Conservation (phyloP, 164 flowering plant genomes). For the Pachysandra terminalis region DNA sequence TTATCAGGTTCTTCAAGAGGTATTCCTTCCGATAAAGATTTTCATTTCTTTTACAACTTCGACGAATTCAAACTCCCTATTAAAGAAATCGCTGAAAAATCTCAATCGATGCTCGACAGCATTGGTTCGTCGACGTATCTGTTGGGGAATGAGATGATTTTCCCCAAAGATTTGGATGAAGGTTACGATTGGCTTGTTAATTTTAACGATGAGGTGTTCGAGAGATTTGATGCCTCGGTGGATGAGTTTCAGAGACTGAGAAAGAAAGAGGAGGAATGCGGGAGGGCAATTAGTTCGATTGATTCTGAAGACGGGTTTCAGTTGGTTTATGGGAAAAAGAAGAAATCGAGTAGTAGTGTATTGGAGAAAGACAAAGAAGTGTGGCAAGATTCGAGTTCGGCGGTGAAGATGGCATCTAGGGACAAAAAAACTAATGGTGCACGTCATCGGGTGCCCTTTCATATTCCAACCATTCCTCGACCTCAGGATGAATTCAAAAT, state of each 20-base stretch:
- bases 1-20: slow-evolving; percentile 54
- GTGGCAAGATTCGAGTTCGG: slow-evolving; percentile 13
- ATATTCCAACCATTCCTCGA: slow-evolving; percentile 63
- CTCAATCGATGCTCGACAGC: slow-evolving; percentile 35
- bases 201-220: slow-evolving; percentile 62
- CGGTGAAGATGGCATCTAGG: slow-evolving; percentile 53
- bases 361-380: slow-evolving; percentile 14
- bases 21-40: slow-evolving; percentile 64
- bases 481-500: slow-evolving; percentile 82
- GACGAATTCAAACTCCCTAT: slow-evolving; percentile 65
- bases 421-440: slow-evolving; percentile 33
- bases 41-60: slow-evolving; percentile 81
- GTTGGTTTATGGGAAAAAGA: slow-evolving; percentile 73
- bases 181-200: slow-evolving; percentile 72
- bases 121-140: slow-evolving; percentile 41
- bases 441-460: slow-evolving; percentile 75
- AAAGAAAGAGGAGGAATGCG: slow-evolving; percentile 42
- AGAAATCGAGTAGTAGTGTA: slow-evolving; percentile 27
- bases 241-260: slow-evolving; percentile 64
- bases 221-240: slow-evolving; percentile 56
- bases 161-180: slow-evolving; percentile 41
- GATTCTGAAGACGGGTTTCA: slow-evolving; percentile 62
- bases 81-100: slow-evolving; percentile 30
- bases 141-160: slow-evolving; percentile 31
- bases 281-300: slow-evolving; percentile 12